phyloP scores from a whole-genome alignment of 768 basidiomycete genomes.

The Mycena capillaripes region DNA sequence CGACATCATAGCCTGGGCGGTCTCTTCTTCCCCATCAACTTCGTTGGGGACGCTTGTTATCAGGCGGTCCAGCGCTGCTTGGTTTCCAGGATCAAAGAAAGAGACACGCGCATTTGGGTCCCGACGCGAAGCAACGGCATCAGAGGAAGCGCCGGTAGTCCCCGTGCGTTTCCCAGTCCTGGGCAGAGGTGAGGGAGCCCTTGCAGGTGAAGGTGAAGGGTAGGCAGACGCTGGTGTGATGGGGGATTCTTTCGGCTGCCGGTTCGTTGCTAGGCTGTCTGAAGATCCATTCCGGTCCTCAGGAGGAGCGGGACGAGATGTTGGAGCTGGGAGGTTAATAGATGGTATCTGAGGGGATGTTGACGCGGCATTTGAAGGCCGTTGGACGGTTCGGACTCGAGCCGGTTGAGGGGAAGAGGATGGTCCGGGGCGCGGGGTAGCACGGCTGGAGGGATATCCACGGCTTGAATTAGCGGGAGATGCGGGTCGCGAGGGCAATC shows the following conservation, averaged over 20 bases:
- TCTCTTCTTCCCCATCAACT: conserved; percentile 76
- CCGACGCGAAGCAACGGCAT: conserved; percentile 58
- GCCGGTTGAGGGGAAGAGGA: conserved; percentile 51
- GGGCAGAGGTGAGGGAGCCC: conserved; percentile 40
- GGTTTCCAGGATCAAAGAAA: conserved; percentile 86
- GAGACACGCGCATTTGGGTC: conserved; percentile 83
- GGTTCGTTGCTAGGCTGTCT: conserved; percentile 37
- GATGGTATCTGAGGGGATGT: conserved; percentile 51
- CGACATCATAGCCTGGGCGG: conserved; percentile 83
- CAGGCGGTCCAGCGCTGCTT: conserved; percentile 79
- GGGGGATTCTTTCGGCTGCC: conserved; percentile 38
- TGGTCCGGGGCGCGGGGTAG: conserved; percentile 26
- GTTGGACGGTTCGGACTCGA: conserved; percentile 49
- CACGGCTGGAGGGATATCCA: conserved; percentile 28
- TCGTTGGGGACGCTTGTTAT: conserved; percentile 67
- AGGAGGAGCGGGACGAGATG: conserved; percentile 20
- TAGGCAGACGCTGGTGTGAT: conserved; percentile 40
- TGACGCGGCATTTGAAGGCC: conserved; percentile 62
- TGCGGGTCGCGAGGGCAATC: conserved; percentile 52
- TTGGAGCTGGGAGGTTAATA: conserved; percentile 30
- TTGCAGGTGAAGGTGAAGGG: conserved; percentile 37
- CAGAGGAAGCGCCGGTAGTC: conserved; percentile 40
- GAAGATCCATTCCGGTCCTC: conserved; percentile 35
- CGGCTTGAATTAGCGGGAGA: conserved; percentile 54
- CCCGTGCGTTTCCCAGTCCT: conserved; percentile 31